Evolutionary conservation across 2,329 filamentous ascomycete genomes (phyloP).

Genomic region (Nannizziopsis arthrosporioides): DNA sequence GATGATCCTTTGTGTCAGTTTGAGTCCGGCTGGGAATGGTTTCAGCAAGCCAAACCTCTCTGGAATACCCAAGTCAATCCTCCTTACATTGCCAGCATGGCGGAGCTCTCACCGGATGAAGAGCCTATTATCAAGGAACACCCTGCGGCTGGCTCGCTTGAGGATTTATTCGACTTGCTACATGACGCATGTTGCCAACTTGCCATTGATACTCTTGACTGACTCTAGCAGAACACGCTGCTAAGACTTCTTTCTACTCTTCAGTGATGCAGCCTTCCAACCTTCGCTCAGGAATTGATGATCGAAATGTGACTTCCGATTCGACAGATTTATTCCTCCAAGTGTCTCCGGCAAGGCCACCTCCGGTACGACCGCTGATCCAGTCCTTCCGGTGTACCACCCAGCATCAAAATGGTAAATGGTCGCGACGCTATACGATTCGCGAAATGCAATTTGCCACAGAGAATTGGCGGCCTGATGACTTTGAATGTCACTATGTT

Average conservation of each 20-base stretch:
- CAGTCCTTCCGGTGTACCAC: too few species aligned
- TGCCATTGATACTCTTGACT: conserved; percentile 6
- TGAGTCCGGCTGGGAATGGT: neutral
- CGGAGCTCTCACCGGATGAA: conserved; percentile 9
- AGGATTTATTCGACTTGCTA: conserved; percentile 4
- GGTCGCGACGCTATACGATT: too few species aligned
- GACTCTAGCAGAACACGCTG: conserved; percentile 6
- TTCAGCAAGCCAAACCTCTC: neutral
- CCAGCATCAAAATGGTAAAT: too few species aligned
- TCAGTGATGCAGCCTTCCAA: conserved; percentile 10
- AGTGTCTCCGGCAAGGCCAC: neutral
- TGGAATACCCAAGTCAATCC: neutral
- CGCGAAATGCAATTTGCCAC: too few species aligned
- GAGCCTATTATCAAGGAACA: conserved; percentile 6
- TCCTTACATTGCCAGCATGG: too few species aligned
- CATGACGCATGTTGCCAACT: conserved; percentile 8
- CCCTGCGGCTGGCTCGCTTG: conserved; percentile 2
- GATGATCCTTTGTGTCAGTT: neutral
- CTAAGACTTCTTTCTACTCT: conserved; percentile 9
- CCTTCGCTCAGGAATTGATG: conserved; percentile 7
- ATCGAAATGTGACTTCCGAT: conserved; percentile 8
- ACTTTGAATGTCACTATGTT: too few species aligned
- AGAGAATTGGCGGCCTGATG: too few species aligned
- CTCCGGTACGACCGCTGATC: conserved; percentile 12
- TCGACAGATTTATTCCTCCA: conserved; percentile 8